Base-by-base conservation (phyloP, 2,329 filamentous ascomycete genomes). In the Thelonectria rubi region DNA sequence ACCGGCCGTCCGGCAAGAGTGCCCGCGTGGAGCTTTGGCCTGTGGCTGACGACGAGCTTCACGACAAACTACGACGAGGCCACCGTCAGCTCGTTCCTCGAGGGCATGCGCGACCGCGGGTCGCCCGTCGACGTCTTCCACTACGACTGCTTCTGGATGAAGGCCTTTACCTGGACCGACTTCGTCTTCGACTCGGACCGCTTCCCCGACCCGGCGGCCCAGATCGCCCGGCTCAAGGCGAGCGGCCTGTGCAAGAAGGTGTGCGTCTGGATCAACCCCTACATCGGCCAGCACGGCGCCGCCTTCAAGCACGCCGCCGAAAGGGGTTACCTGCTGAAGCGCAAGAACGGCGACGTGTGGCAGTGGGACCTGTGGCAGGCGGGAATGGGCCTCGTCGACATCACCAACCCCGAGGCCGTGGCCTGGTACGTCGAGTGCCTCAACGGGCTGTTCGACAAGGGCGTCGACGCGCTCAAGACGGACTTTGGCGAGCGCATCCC, bases 311-410 rank as follows among this genome's bases (percentile, higher is more conserved):
- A 87, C 63, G 89, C 88, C 42, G 84, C 84, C 42, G 83, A 86
- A 58, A 88, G 86, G 55, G 88, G 89, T 0, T 92, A 91, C 69
- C 81, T 92, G 17, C 81, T 92, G 60, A 90, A 88, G 78, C 85
- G 88, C 26, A 86, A 83, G 65, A 86, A 91, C 69, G 89, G 88
- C 12, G 87, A 90, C 63, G 78, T 92, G 20, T 92, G 87, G 86
- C 90, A 92, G 75, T 91, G 89, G 88, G 90, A 92, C 69, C 77
- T 90, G 43, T 92, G 90, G 90, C 90, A 92, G 73, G 88, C 89
- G 2, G 90, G 90, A 37, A 92, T 92, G 90, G 89, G 85, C 3
- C 78, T 92, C 2, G 81, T 92, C 14, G 90, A 92, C 71, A 89
- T 92, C 71, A 92, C 90, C 7, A 92, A 92, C 75, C 90, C 89